Evolutionary conservation across 805 yeast genomes (phyloP).

Genomic region (Saturnispora saitoi): DNA sequence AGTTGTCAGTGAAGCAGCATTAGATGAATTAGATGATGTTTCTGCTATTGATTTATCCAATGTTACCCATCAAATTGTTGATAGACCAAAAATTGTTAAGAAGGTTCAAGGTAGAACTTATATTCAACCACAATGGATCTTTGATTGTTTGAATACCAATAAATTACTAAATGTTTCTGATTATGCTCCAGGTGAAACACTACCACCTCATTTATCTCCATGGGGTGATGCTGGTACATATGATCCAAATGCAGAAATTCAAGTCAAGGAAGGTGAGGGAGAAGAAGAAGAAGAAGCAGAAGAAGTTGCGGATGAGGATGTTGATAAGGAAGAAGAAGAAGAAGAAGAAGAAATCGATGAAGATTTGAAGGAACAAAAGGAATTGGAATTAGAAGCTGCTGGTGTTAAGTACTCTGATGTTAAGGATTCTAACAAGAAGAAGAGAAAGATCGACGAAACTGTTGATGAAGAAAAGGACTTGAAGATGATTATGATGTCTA

Average conservation of each 20-base stretch:
- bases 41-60: constrained; percentile 49
- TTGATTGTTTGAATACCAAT: constrained; percentile 79
- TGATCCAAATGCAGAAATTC: constrained; percentile 60
- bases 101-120: constrained; percentile 89
- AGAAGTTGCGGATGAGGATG: constrained; percentile 46
- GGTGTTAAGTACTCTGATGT: constrained; percentile 72
- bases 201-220: constrained; percentile 97
- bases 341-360: constrained; percentile 33
- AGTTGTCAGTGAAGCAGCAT: constrained; percentile 75
- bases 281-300: constrained; percentile 39
- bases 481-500: constrained; percentile 95
- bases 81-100: constrained; percentile 72
- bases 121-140: constrained; percentile 96
- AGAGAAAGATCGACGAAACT: constrained; percentile 28
- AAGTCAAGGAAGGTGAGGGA: constrained; percentile 33
- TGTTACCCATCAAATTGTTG: constrained; percentile 90
- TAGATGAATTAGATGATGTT: constrained; percentile 57
- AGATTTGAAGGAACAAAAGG: constrained; percentile 57
- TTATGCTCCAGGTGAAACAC: constrained; percentile 88
- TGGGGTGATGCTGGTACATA: constrained; percentile 96
- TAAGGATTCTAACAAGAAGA: constrained; percentile 28
- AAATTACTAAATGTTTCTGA: constrained; percentile 65
- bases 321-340: constrained; percentile 41
- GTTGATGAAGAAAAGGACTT: constrained; percentile 56
- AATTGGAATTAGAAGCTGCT: constrained; percentile 81